These are phyloP conservation scores for Metschnikowia cerradonensis DNA, from an alignment of 805 yeast genomes.

Conservation along the genomic window DNA sequence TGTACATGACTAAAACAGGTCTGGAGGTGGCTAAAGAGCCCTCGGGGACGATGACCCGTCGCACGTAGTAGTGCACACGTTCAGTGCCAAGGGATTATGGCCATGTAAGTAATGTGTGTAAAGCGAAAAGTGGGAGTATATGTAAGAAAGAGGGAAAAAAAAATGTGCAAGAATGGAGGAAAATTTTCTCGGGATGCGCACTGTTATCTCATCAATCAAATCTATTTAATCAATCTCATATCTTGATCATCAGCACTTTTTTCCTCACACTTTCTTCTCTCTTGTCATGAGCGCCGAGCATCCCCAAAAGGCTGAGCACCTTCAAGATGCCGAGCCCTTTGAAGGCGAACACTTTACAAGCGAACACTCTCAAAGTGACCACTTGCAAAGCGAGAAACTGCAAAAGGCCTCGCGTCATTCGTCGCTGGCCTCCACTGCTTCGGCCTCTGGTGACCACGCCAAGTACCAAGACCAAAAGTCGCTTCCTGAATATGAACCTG, in stretches of 20 bases:
- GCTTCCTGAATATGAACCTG: background rate
- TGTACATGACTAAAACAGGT: no score
- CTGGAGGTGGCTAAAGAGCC: background rate
- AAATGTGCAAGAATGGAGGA: background rate
- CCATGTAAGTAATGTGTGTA: background rate
- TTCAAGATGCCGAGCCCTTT: no score
- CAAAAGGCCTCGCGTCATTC: background rate
- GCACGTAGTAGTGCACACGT: no score
- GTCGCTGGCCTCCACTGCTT: background rate
- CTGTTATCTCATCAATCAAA: conserved; percentile 13
- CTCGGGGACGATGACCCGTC: background rate
- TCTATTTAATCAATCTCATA: conserved; percentile 10
- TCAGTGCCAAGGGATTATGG: background rate
- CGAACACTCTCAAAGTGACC: no score
- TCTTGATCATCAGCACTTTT: conserved; percentile 5
- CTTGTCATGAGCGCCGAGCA: background rate
- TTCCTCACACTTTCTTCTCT: background rate
- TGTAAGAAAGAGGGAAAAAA: background rate
- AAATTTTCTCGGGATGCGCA: background rate
- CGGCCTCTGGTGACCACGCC: background rate
- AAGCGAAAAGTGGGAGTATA: background rate
- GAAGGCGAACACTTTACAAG: no score
- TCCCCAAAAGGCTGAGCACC: background rate
- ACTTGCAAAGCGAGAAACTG: background rate
- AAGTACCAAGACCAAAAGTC: background rate